Percentiles rank a stretch among this genome's conserved stretches.
Conservation (phyloP, 768 basidiomycete species). For the Lentinula sp. region DNA sequence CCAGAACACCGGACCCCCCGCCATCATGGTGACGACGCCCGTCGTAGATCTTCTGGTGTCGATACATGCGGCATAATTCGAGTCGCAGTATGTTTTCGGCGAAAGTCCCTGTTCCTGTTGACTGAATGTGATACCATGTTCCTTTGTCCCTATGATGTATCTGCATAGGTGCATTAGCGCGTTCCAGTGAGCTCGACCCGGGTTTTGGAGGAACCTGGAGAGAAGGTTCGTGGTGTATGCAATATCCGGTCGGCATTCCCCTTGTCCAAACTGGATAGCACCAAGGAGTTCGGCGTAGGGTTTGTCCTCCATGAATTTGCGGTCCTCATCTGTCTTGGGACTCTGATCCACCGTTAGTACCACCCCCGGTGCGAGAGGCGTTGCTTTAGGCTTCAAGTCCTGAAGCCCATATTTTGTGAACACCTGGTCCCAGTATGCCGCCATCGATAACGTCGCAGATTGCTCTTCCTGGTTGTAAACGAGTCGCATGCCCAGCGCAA, state of each 20-base stretch:
- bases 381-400: background rate
- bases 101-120: background rate
- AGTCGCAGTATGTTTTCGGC: background rate
- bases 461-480: too few species aligned
- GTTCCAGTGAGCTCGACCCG: too few species aligned
- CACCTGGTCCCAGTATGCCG: too few species aligned
- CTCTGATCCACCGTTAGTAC: background rate
- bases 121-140: background rate
- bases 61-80: background rate
- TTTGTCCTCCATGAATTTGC: background rate
- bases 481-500: too few species aligned
- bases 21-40: background rate
- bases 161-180: too few species aligned
- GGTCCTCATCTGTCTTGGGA: background rate
- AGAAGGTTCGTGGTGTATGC: too few species aligned
- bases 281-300: too few species aligned
- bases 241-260: too few species aligned
- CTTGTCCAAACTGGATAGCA: too few species aligned
- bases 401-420: background rate
- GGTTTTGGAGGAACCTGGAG: too few species aligned
- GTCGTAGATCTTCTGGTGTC: background rate
- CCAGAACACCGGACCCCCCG: background rate
- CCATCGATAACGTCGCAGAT: too few species aligned
- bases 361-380: background rate
- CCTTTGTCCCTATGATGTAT: background rate